These are phyloP conservation scores for Gastrodia elata DNA, from an alignment of 106 monocot genomes.

Conservation along the genomic window DNA sequence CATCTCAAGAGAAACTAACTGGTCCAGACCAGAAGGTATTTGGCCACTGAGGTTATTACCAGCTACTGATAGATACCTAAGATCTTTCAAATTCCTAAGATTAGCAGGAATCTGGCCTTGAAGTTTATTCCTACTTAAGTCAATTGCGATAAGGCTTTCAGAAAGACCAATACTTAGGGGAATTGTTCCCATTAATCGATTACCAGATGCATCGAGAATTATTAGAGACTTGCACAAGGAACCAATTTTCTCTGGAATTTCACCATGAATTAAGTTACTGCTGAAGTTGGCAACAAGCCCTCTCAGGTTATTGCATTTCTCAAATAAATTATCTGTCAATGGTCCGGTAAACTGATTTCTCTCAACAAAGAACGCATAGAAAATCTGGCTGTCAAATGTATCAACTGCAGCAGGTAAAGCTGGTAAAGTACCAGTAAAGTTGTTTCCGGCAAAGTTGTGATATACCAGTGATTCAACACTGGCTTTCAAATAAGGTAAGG, in stretches of 20 bases:
- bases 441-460: slow-evolving; percentile 70
- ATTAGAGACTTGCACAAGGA: slow-evolving; percentile 39
- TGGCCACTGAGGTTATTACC: slow-evolving; percentile 55
- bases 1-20: slow-evolving; percentile 40
- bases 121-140: slow-evolving; percentile 64
- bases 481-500: slow-evolving; percentile 12
- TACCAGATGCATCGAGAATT: slow-evolving; percentile 44
- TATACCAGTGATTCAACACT: slow-evolving; percentile 18
- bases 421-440: slow-evolving; percentile 56
- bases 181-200: slow-evolving; percentile 46
- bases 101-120: slow-evolving; percentile 45
- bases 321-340: slow-evolving; percentile 34
- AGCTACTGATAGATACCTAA: slow-evolving; percentile 51
- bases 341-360: slow-evolving; percentile 45
- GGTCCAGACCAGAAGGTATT: slow-evolving; percentile 46
- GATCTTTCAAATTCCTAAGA: slow-evolving; percentile 28
- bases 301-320: slow-evolving; percentile 38
- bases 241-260: slow-evolving; percentile 45
- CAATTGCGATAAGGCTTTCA: slow-evolving; percentile 34
- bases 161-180: slow-evolving; percentile 52
- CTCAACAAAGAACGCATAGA: slow-evolving; percentile 61
- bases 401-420: slow-evolving; percentile 37
- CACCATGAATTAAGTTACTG: slow-evolving; percentile 52
- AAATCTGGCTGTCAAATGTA: slow-evolving; percentile 20
- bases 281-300: slow-evolving; percentile 66